Percentiles rank a stretch among this genome's conserved stretches.
Evolutionary conservation across 768 basidiomycete species (phyloP).

Genomic region (Pisolithus marmoratus): DNA sequence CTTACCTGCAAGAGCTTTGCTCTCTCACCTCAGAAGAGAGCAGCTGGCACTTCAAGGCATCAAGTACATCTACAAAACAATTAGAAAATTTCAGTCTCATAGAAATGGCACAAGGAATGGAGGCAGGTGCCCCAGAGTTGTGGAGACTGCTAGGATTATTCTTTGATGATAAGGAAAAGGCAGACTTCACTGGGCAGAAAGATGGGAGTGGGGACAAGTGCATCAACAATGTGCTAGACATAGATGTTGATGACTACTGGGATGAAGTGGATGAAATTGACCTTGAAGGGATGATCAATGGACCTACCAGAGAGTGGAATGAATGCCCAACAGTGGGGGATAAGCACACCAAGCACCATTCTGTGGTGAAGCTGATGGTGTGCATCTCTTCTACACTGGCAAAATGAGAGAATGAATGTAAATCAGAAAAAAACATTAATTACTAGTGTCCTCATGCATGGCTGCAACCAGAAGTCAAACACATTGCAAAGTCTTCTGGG

Average conservation of each 20-base stretch:
- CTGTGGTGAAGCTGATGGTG: neutral
- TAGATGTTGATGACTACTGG: neutral
- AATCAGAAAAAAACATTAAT: constrained; percentile 8
- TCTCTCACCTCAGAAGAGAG: too few species aligned
- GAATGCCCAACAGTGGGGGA: neutral
- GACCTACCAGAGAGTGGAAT: neutral
- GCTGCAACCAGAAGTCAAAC: constrained; percentile 25
- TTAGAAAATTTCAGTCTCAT: too few species aligned
- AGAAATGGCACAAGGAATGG: too few species aligned
- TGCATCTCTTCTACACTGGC: too few species aligned
- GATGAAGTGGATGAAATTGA: constrained; percentile 3
- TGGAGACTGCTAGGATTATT: too few species aligned
- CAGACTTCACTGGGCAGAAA: too few species aligned
- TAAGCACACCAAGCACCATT: neutral
- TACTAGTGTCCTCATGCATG: constrained; percentile 14
- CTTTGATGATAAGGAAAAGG: too few species aligned
- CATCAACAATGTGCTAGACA: neutral
- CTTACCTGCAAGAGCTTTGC: too few species aligned
- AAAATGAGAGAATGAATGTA: neutral
- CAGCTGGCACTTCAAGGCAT: too few species aligned
- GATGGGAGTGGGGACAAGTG: too few species aligned
- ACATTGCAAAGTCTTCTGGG: constrained; percentile 4
- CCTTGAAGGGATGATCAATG: neutral
- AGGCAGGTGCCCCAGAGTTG: too few species aligned
- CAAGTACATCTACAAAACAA: too few species aligned